These are phyloP conservation scores for Exobasidium cylindrosporum DNA, from an alignment of 1,284 basidiomycete species.

Conservation along the genomic window DNA sequence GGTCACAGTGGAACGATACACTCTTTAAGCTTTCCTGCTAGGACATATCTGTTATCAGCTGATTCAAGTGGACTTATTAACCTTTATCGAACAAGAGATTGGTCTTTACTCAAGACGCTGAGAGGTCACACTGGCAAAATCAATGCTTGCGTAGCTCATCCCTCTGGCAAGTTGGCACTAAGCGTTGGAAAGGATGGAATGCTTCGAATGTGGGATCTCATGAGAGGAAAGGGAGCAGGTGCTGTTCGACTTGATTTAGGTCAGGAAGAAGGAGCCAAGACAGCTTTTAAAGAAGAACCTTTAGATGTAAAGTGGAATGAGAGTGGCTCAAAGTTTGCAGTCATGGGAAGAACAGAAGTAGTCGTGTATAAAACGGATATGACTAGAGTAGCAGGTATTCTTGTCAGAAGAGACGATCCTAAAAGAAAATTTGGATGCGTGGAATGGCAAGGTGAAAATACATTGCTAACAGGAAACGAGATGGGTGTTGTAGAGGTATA, in stretches of 20 bases:
- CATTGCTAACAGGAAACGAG: slow-evolving; percentile 2
- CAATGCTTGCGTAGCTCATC: slow-evolving; percentile 85
- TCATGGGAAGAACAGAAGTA: slow-evolving; percentile 6
- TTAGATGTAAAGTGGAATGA: slow-evolving; percentile 7
- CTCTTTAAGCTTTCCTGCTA: slow-evolving; percentile 78
- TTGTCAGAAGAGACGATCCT: neutral
- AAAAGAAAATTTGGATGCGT: neutral
- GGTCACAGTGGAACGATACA: slow-evolving; percentile 93
- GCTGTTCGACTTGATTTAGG: slow-evolving; percentile 23
- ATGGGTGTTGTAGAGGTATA: slow-evolving; percentile 8
- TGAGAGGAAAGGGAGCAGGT: slow-evolving; percentile 74
- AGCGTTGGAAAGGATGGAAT: slow-evolving; percentile 87
- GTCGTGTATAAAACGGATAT: slow-evolving; percentile 7
- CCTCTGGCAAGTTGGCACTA: slow-evolving; percentile 82
- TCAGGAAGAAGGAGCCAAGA: slow-evolving; percentile 19
- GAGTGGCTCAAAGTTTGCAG: neutral
- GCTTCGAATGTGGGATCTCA: slow-evolving; percentile 95
- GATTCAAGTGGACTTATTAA: slow-evolving; percentile 76
- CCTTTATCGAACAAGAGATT: slow-evolving; percentile 87
- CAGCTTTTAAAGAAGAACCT: slow-evolving; percentile 4
- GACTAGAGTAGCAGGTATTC: neutral
- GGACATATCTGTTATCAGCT: slow-evolving; percentile 81
- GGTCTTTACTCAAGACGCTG: slow-evolving; percentile 79
- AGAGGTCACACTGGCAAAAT: slow-evolving; percentile 91
- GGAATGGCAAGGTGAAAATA: neutral